Conservation (phyloP, 1,139 yeast genomes). For the Pichia sp. region DNA sequence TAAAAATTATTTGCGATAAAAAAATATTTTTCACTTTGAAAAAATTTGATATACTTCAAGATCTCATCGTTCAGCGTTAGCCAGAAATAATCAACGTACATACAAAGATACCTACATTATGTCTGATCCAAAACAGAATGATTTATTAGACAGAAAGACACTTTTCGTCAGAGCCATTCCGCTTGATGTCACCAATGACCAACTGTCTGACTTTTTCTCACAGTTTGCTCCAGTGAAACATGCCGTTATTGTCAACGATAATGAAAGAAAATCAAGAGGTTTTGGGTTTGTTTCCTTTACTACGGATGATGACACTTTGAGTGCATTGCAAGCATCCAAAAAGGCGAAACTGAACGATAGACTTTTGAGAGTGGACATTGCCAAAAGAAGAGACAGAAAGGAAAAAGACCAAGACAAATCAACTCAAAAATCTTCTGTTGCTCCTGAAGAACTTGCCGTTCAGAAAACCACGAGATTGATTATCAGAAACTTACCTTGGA, state of each 20-base stretch:
- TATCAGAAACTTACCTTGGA: slow-evolving; percentile 93
- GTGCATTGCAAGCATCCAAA: slow-evolving; percentile 61
- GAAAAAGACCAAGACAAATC: background rate
- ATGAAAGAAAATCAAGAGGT: slow-evolving; percentile 71
- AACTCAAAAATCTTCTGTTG: slow-evolving; percentile 3
- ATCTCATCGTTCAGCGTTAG: background rate
- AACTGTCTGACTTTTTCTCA: slow-evolving; percentile 75
- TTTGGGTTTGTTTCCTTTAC: slow-evolving; percentile 94
- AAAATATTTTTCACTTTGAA: background rate
- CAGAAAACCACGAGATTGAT: slow-evolving; percentile 59
- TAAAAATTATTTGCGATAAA: too few relatives aligned
- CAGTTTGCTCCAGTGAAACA: slow-evolving; percentile 93
- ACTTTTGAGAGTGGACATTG: slow-evolving; percentile 71
- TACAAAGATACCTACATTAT: background rate
- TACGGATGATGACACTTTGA: slow-evolving; percentile 72
- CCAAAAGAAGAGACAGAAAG: slow-evolving; percentile 80
- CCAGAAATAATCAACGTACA: background rate
- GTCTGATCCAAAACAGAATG: slow-evolving; percentile 3
- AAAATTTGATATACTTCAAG: background rate
- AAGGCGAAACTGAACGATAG: slow-evolving; percentile 59
- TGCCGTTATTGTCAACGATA: slow-evolving; percentile 84
- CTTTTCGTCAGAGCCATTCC: slow-evolving; percentile 84
- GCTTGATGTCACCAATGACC: slow-evolving; percentile 68
- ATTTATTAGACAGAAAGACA: slow-evolving; percentile 48
- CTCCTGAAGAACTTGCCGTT: slow-evolving; percentile 18